These are phyloP conservation scores for Fusarium staphyleae DNA, from an alignment of 2,329 filamentous ascomycete species.

Conservation along the genomic window DNA sequence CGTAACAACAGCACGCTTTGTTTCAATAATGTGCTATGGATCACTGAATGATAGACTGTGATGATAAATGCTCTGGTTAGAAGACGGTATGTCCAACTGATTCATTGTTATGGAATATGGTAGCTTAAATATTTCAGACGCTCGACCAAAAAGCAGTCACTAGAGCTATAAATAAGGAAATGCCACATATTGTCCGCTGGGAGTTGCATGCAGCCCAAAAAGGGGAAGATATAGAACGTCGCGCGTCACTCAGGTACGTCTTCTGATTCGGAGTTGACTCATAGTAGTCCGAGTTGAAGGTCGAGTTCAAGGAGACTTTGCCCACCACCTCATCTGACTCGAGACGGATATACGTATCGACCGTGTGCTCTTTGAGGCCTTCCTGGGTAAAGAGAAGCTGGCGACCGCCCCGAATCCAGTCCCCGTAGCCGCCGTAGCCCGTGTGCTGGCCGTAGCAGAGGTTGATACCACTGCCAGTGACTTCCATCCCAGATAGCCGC, in stretches of 20 bases:
- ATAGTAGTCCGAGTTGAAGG: slow-evolving; percentile 65
- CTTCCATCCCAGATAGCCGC: slow-evolving; percentile 55
- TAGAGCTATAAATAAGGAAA: not conserved
- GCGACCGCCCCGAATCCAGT: slow-evolving; percentile 66
- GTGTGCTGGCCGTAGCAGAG: slow-evolving; percentile 70
- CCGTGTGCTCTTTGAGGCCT: slow-evolving; percentile 48
- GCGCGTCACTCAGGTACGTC: slow-evolving; percentile 28
- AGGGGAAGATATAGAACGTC: not conserved
- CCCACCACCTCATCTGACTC: slow-evolving; percentile 62
- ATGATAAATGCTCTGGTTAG: no score
- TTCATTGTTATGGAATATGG: no score
- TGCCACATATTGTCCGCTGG: not conserved
- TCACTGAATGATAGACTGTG: no score
- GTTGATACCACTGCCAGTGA: slow-evolving; percentile 53
- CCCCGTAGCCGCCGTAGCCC: slow-evolving; percentile 74
- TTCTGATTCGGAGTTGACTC: slow-evolving; percentile 51
- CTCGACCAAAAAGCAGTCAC: not conserved
- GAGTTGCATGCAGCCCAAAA: not conserved
- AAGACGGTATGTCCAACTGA: no score
- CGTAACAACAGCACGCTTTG: no score
- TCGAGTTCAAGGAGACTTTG: slow-evolving; percentile 62
- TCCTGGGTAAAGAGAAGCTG: slow-evolving; percentile 60
- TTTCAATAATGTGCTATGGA: no score
- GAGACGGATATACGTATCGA: slow-evolving; percentile 68
- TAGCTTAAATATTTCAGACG: not conserved